Conservation (phyloP, 1,284 basidiomycete species). For the Rhizoctonia solani region DNA sequence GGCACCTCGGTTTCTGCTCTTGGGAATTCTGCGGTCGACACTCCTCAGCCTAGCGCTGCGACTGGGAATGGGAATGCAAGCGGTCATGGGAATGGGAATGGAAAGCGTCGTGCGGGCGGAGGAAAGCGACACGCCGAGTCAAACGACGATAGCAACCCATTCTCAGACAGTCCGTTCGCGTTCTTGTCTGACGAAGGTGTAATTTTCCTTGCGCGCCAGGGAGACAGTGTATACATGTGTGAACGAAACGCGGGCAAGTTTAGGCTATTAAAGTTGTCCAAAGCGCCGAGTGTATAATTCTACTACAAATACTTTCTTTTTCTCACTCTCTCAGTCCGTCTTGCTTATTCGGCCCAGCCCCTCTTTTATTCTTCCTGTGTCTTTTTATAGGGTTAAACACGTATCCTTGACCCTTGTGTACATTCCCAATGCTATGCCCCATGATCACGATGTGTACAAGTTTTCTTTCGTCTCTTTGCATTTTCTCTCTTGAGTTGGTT, state of each 20-base stretch:
- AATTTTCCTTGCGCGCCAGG: conserved; percentile 71
- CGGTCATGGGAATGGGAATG: neutral
- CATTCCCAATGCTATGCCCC: neutral
- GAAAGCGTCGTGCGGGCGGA: neutral
- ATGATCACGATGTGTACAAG: neutral
- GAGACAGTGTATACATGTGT: conserved; percentile 76
- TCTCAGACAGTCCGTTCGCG: too few species aligned
- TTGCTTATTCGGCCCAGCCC: too few species aligned
- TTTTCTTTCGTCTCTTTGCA: neutral
- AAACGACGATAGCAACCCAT: neutral
- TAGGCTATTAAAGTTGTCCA: conserved; percentile 67
- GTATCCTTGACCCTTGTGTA: too few species aligned
- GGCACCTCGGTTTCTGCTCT: conserved; percentile 59
- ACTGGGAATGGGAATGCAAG: neutral
- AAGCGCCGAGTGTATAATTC: neutral
- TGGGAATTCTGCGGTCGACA: conserved; percentile 4
- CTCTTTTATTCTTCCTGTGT: neutral
- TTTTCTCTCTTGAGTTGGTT: neutral
- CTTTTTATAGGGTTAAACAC: neutral
- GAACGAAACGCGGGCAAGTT: conserved; percentile 73
- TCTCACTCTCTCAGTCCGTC: too few species aligned
- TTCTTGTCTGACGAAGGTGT: conserved; percentile 62
- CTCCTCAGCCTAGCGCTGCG: neutral
- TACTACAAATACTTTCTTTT: neutral
- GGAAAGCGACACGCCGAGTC: conserved; percentile 20